Conservation (phyloP, 148 eudicot genomes). For the Pharnaceum exiguum region DNA sequence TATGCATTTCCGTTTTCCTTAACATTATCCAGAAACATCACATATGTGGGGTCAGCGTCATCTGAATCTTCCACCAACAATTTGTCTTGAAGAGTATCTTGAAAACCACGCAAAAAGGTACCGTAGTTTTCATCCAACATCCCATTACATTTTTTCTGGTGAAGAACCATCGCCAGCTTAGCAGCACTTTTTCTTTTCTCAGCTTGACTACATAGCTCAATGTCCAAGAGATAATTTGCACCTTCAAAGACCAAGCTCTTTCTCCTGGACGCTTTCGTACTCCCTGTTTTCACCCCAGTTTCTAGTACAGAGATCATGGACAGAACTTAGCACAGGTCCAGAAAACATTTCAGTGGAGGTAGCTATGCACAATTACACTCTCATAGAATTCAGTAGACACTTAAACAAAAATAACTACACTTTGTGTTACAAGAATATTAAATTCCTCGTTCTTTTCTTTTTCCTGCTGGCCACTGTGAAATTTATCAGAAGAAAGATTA, state of each 20-base stretch:
- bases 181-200: constrained; percentile 5
- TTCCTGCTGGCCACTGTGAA: too few species aligned
- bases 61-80: constrained; percentile 14
- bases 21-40: constrained; percentile 23
- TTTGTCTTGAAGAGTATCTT: not conserved
- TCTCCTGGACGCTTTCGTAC: not conserved
- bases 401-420: too few species aligned
- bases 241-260: not conserved
- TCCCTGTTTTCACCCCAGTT: not conserved
- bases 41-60: constrained; percentile 29
- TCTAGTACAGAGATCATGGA: too few species aligned
- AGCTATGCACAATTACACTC: too few species aligned
- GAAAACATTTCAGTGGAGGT: too few species aligned
- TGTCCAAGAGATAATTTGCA: constrained; percentile 13
- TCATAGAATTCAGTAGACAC: too few species aligned
- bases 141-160: not conserved
- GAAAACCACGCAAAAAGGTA: not conserved
- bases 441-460: too few species aligned
- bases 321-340: too few species aligned
- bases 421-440: too few species aligned
- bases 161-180: not conserved
- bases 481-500: too few species aligned
- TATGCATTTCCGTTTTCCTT: constrained; percentile 28
- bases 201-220: not conserved
- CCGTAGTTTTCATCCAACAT: constrained; percentile 1